Base-by-base conservation (phyloP, 768 basidiomycete species). In the Boletus sp. region DNA sequence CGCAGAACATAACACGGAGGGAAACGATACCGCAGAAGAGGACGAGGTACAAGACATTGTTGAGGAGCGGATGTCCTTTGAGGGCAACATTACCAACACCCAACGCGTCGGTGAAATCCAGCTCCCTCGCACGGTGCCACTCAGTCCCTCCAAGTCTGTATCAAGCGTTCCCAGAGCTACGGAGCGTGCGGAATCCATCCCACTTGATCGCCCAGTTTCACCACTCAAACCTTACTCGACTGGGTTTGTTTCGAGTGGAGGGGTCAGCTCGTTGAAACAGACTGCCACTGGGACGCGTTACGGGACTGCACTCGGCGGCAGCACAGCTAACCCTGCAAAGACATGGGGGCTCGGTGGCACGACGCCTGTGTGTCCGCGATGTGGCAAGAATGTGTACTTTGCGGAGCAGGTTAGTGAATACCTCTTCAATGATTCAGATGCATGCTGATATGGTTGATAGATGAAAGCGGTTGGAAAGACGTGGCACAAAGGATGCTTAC, bases 401-500 rank as follows among this genome's bases (percentile, higher is more conserved):
- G 90, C 90, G 14, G 90, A 93, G 68, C 88, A 90, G 79, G 88
- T 84, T 43, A 19, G 63, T 57, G 19, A 23, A 45, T 11, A 4
- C 50, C 33, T 41, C 15, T n/a, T 23, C 25, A 19, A 13, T 48
- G 3, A 40, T 27, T 38, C 17, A 5, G 19, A 25, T 42, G 19
- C n/a, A 23, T 41, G 47, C 48, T 63, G 29, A 67, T 32, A 10
- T 32, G 4, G 15, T 51, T 41, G 17, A 42, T 58, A 90, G 89
- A 83, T 88, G 54, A 90, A 88, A 69, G 90, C 90, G 1, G 79
- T 88, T 14, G 87, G 87, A 8, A 87, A 89, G 75, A 88, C 85
- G 15, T 93, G 77, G 70, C 90, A 93, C 59, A 90, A 88, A 63
- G 74, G 71, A 15, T 93, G 90, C 63, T 69, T 93, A 59, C 75